phyloP scores from a whole-genome alignment of 495 filamentous ascomycete genomes.

The Xylaria grammica region DNA sequence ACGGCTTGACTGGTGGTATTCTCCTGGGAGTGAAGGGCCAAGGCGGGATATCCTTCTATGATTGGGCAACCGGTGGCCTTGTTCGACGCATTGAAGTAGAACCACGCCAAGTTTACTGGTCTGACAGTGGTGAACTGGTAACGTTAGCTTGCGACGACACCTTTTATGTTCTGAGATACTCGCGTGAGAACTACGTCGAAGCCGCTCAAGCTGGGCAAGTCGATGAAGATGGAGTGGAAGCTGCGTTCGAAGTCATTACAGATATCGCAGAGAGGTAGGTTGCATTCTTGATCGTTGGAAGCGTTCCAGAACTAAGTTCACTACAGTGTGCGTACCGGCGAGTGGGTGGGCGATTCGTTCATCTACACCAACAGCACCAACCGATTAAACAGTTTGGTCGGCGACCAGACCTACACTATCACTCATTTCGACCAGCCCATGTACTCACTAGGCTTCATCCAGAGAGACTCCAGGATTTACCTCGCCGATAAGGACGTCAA shows the following conservation, averaged over 20 bases:
- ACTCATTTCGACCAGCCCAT: conserved; percentile 94
- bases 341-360: conserved; percentile 98
- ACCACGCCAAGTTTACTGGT: conserved; percentile 94
- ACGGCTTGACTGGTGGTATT: conserved; percentile 87
- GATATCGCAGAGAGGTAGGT: conserved; percentile 86
- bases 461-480: conserved; percentile 91
- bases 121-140: conserved; percentile 91
- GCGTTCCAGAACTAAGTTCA: conserved; percentile 27
- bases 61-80: conserved; percentile 89
- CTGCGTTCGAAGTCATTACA: conserved; percentile 94
- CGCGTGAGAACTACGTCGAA: conserved; percentile 81
- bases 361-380: conserved; percentile 98
- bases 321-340: conserved; percentile 81
- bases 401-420: conserved; percentile 98
- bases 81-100: conserved; percentile 96
- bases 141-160: conserved; percentile 92
- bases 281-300: not conserved
- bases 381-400: conserved; percentile 96
- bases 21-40: conserved; percentile 95
- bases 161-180: conserved; percentile 92
- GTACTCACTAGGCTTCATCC: conserved; percentile 95
- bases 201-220: conserved; percentile 80
- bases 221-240: conserved; percentile 95
- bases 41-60: conserved; percentile 93
- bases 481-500: conserved; percentile 93